phyloP scores from a whole-genome alignment of 2,329 filamentous ascomycete species.

The Colletotrichum sp. region DNA sequence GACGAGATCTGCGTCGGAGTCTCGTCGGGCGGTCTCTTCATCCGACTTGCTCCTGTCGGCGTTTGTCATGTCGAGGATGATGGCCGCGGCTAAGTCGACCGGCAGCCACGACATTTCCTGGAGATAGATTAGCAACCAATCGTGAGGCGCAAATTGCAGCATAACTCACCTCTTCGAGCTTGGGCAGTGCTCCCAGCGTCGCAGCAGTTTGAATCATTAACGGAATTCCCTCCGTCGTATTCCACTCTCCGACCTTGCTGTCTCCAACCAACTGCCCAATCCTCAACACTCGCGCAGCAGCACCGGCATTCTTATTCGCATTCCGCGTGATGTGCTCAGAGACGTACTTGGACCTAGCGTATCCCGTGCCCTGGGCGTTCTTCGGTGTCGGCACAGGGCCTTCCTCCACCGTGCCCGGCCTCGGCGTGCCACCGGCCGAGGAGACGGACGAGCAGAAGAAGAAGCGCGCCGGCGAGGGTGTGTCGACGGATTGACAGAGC shows the following conservation, averaged over 20 bases:
- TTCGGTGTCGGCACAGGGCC: conserved; percentile 25
- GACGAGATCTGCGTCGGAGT: conserved; percentile 32
- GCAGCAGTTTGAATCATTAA: conserved; percentile 51
- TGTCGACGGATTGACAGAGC: conserved; percentile 36
- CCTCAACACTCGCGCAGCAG: conserved; percentile 32
- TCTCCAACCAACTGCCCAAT: conserved; percentile 51
- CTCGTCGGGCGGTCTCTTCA: conserved; percentile 22
- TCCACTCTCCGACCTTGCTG: conserved; percentile 47
- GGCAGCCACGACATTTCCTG: conserved; percentile 35
- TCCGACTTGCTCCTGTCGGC: conserved; percentile 22
- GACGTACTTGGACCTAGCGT: conserved; percentile 53
- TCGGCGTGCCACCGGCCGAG: background rate
- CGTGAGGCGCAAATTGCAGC: background rate
- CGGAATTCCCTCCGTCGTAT: conserved; percentile 52
- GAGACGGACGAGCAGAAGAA: conserved; percentile 10
- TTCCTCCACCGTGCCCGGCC: background rate
- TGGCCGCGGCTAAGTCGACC: conserved; percentile 37
- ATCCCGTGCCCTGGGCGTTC: conserved; percentile 53
- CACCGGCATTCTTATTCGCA: background rate
- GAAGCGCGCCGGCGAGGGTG: background rate
- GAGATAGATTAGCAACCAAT: background rate
- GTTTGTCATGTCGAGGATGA: conserved; percentile 30
- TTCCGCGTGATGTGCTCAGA: conserved; percentile 46
- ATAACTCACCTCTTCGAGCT: conserved; percentile 40
- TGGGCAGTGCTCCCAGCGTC: conserved; percentile 49